Evolutionary conservation across 495 filamentous ascomycete species (phyloP).

Genomic region (Penicillium coprophilum): DNA sequence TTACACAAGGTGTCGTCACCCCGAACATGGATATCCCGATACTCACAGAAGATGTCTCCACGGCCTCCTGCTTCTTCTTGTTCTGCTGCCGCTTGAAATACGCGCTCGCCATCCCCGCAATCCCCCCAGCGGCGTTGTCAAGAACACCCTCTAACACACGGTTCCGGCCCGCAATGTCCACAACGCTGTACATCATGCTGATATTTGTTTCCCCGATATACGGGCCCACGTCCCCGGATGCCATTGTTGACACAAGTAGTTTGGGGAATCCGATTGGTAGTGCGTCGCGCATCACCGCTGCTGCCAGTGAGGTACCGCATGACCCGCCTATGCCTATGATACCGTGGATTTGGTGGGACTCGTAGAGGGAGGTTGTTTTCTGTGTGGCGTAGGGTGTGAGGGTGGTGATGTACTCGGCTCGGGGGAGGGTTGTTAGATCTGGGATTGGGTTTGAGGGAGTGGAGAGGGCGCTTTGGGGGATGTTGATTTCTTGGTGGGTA

Average conservation of each 20-base stretch:
- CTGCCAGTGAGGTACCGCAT: slow-evolving; percentile 55
- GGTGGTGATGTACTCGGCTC: slow-evolving; percentile 50
- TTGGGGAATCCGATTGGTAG: slow-evolving; percentile 66
- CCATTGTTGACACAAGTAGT: slow-evolving; percentile 67
- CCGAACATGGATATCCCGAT: slow-evolving; percentile 74
- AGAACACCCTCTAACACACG: slow-evolving; percentile 54
- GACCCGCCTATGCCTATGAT: slow-evolving; percentile 58
- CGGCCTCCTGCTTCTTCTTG: neutral
- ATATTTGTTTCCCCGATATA: slow-evolving; percentile 67
- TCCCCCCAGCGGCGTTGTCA: slow-evolving; percentile 59
- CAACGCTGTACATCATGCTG: slow-evolving; percentile 66
- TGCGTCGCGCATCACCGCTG: slow-evolving; percentile 56
- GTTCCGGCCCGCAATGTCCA: slow-evolving; percentile 68
- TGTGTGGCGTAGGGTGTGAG: slow-evolving; percentile 45
- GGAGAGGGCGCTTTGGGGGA: neutral
- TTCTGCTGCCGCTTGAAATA: slow-evolving; percentile 25
- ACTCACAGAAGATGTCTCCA: slow-evolving; percentile 27
- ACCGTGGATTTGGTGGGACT: slow-evolving; percentile 46
- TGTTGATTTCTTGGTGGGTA: slow-evolving; percentile 45
- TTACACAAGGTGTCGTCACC: slow-evolving; percentile 65
- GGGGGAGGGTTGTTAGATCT: slow-evolving; percentile 11
- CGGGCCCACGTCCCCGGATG: slow-evolving; percentile 56
- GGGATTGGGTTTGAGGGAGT: neutral
- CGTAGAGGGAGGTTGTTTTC: slow-evolving; percentile 35
- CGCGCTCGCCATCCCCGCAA: slow-evolving; percentile 53